Evolutionary conservation across 345 rosid species (phyloP).

Genomic region (Brassica juncea): DNA sequence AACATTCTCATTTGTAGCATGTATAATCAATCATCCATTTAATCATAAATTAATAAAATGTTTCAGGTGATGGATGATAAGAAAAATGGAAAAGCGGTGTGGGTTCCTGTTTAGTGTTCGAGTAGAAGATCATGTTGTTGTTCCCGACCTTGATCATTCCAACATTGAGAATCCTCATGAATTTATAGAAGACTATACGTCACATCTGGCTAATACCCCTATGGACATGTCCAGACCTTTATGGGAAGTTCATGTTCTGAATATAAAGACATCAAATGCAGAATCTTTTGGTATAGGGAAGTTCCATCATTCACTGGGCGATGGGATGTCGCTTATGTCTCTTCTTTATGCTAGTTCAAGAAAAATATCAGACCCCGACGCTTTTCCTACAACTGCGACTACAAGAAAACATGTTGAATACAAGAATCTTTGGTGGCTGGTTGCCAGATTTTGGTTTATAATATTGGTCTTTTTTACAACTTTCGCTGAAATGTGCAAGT

Average conservation of each 20-base stretch:
- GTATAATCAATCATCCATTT: slow-evolving; percentile 34
- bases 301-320: slow-evolving; percentile 58
- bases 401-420: slow-evolving; percentile 4
- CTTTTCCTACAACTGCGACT: slow-evolving; percentile 53
- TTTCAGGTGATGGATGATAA: slow-evolving; percentile 32
- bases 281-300: slow-evolving; percentile 48
- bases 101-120: slow-evolving; percentile 35
- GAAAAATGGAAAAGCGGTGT: slow-evolving; percentile 50
- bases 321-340: slow-evolving; percentile 65
- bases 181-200: slow-evolving; percentile 62
- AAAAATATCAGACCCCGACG: slow-evolving; percentile 53
- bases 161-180: slow-evolving; percentile 49
- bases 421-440: slow-evolving; percentile 33
- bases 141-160: slow-evolving; percentile 38
- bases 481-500: slow-evolving; percentile 41
- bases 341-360: slow-evolving; percentile 52
- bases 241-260: slow-evolving; percentile 77
- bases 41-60: slow-evolving; percentile 34
- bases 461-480: slow-evolving; percentile 48
- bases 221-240: slow-evolving; percentile 61
- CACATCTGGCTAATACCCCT: slow-evolving; percentile 52
- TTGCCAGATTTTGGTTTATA: slow-evolving; percentile 42
- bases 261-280: slow-evolving; percentile 61
- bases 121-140: slow-evolving; percentile 36
- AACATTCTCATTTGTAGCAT: not conserved